These are phyloP conservation scores for Silene noctiflora DNA, from an alignment of 179 eudicot genomes.

Conservation along the genomic window DNA sequence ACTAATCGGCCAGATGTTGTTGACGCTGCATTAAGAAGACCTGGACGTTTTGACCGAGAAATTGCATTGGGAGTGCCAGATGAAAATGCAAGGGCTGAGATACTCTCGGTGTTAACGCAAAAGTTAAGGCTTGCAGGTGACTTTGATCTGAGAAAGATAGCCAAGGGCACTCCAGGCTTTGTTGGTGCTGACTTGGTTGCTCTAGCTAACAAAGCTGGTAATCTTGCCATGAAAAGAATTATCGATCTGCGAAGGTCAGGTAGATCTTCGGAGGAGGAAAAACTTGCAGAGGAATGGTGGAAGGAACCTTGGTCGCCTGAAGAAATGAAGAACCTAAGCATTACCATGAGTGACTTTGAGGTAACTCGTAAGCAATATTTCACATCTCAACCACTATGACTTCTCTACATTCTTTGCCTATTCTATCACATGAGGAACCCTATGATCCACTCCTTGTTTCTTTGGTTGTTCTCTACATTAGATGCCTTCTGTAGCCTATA, in stretches of 20 bases:
- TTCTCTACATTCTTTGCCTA: too few relatives aligned
- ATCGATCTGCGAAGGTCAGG: conserved; percentile 51
- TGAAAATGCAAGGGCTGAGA: conserved; percentile 75
- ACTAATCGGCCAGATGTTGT: conserved; percentile 88
- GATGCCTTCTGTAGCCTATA: too few relatives aligned
- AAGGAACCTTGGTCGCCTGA: conserved; percentile 57
- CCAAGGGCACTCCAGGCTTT: conserved; percentile 81
- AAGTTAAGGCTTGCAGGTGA: conserved; percentile 66
- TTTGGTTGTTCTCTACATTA: too few relatives aligned
- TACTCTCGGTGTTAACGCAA: conserved; percentile 54
- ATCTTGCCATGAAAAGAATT: conserved; percentile 77
- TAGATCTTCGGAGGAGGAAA: conserved; percentile 36
- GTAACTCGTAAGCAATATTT: conserved; percentile 31
- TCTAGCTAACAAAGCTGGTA: conserved; percentile 70
- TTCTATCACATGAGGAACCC: too few relatives aligned
- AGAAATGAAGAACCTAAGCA: conserved; percentile 60
- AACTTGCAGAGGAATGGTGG: conserved; percentile 63
- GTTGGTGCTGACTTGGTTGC: conserved; percentile 87
- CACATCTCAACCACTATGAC: not conserved
- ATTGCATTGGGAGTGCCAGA: conserved; percentile 73
- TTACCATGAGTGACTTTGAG: conserved; percentile 86
- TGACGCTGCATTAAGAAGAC: conserved; percentile 84
- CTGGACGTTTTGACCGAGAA: conserved; percentile 80
- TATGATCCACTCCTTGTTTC: too few relatives aligned
- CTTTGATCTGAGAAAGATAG: conserved; percentile 65